Evolutionary conservation across 306 rosid genomes (phyloP).

Genomic region (Gastrolobium bilobum): DNA sequence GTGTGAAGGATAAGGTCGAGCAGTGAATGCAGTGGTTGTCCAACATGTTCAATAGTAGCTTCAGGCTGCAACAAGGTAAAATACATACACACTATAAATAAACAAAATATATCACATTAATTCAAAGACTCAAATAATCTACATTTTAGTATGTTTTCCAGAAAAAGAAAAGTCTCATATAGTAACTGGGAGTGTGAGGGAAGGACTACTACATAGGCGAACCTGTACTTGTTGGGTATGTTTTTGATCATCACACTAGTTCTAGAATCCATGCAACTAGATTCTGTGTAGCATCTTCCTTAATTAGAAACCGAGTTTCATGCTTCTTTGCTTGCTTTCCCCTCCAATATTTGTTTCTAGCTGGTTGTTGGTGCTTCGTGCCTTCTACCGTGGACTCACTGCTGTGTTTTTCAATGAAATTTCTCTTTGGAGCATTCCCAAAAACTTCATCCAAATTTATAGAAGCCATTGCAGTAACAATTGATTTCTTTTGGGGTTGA

Average conservation of each 20-base stretch:
- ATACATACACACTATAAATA: not conserved
- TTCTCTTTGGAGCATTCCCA: conserved; percentile 32
- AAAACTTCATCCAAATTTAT: conserved; percentile 47
- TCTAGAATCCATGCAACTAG: conserved; percentile 63
- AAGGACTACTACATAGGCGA: not conserved
- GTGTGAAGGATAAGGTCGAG: too few species aligned
- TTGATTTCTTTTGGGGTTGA: conserved; percentile 41
- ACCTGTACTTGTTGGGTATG: conserved; percentile 93
- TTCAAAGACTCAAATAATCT: not conserved
- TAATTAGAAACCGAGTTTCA: conserved; percentile 62
- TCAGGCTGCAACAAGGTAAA: conserved; percentile 67
- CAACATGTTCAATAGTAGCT: conserved; percentile 88
- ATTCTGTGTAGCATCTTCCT: conserved; percentile 54
- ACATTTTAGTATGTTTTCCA: not conserved
- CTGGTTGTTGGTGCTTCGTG: conserved; percentile 41
- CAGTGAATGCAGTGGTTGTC: conserved; percentile 95
- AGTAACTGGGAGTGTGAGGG: too few species aligned
- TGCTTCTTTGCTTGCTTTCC: conserved; percentile 63
- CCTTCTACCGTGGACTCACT: not conserved
- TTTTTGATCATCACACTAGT: conserved; percentile 88
- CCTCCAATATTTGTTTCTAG: conserved; percentile 47
- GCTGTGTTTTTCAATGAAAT: conserved; percentile 17
- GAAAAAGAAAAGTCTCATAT: not conserved
- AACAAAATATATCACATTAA: not conserved
- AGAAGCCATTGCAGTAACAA: conserved; percentile 37